Conservation (phyloP, 345 rosid genomes). For the Abelmoschus esculentus region DNA sequence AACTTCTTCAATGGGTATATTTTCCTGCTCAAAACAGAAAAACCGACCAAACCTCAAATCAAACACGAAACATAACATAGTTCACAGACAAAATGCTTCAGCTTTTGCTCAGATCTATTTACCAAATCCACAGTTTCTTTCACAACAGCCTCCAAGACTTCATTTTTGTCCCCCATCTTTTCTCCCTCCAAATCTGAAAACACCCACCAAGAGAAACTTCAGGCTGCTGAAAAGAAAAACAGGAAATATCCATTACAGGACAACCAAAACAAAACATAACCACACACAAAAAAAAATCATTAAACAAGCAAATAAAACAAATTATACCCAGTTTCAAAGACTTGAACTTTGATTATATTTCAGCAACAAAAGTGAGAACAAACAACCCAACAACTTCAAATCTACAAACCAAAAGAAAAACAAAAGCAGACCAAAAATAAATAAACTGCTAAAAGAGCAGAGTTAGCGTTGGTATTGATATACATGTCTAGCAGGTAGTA, state of each 20-base stretch:
- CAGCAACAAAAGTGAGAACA: slow-evolving; percentile 20
- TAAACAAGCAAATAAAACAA: slow-evolving; percentile 2
- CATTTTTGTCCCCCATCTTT: slow-evolving; percentile 61
- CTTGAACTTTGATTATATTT: background rate
- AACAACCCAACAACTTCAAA: slow-evolving; percentile 35
- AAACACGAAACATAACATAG: slow-evolving; percentile 7
- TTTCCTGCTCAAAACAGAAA: slow-evolving; percentile 50
- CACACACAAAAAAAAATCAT: background rate
- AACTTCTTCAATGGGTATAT: slow-evolving; percentile 94
- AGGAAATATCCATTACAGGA: background rate
- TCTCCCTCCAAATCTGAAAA: slow-evolving; percentile 11
- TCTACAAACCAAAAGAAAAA: slow-evolving; percentile 10
- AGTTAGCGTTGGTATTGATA: background rate
- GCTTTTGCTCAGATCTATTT: slow-evolving; percentile 50
- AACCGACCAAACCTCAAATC: background rate
- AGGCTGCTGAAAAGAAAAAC: background rate
- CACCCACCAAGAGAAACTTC: slow-evolving; percentile 7
- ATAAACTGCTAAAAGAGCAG: slow-evolving; percentile 25
- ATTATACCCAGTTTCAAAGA: slow-evolving; percentile 16
- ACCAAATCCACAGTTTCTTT: slow-evolving; percentile 99
- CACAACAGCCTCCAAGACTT: slow-evolving; percentile 84
- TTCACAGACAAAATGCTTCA: background rate
- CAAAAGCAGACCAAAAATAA: background rate
- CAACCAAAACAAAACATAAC: slow-evolving; percentile 8
- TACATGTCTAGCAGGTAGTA: background rate